phyloP scores from a whole-genome alignment of 768 basidiomycete genomes.

The Galerina sulciceps region DNA sequence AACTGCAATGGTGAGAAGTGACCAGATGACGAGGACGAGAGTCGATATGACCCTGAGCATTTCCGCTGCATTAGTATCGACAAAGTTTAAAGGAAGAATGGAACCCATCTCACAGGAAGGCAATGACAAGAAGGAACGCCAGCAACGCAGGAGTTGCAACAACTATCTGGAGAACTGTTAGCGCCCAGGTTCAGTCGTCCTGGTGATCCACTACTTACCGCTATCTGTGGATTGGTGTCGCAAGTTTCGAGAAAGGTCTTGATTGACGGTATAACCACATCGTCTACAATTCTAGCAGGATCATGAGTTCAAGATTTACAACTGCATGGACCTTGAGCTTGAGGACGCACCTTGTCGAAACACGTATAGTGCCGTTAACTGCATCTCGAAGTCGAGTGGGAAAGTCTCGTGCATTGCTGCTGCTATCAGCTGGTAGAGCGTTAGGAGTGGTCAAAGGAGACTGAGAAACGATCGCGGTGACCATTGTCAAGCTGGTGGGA shows the following conservation, averaged over 20 bases:
- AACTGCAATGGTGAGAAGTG: slow-evolving; percentile 10
- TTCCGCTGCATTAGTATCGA: background rate
- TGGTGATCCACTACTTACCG: slow-evolving; percentile 4
- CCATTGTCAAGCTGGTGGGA: background rate
- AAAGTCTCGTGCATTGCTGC: background rate
- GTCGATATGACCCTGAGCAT: slow-evolving; percentile 10
- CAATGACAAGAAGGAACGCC: slow-evolving; percentile 9
- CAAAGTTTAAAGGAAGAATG: background rate
- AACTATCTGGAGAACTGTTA: slow-evolving; percentile 2
- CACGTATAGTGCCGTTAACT: background rate
- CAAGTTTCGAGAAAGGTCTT: slow-evolving; percentile 17
- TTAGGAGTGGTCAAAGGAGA: background rate
- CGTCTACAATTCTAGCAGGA: slow-evolving; percentile 14
- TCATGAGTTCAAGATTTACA: background rate
- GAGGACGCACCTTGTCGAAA: background rate
- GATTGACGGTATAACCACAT: slow-evolving; percentile 19
- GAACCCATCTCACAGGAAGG: slow-evolving; percentile 14
- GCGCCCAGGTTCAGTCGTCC: background rate
- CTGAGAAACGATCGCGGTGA: background rate
- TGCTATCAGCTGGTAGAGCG: background rate
- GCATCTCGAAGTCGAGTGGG: background rate
- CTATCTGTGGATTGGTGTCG: slow-evolving; percentile 17
- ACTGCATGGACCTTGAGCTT: background rate
- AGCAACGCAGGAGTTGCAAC: slow-evolving; percentile 20
- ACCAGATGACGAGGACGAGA: slow-evolving; percentile 14